Base-by-base conservation (phyloP, 1,284 basidiomycete species). In the Volvariella surrecta region DNA sequence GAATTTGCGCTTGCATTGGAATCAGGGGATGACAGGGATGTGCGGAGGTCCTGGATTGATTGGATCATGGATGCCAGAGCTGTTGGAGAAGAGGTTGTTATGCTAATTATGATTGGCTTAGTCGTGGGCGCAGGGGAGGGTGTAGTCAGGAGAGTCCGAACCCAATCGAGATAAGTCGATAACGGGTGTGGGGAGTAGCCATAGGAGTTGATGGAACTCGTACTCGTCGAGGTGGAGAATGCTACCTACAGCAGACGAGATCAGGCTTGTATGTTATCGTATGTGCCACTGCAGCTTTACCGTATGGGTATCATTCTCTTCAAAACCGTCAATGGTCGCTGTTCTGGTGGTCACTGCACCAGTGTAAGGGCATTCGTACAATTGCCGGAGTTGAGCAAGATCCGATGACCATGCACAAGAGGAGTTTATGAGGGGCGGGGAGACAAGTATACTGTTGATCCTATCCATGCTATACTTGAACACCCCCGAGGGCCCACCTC, bases 261-360 rank as follows among this genome's bases (percentile, higher is more conserved):
- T 4, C 21, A 48, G n/a, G 47, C 45, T 24, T 32, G 41, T 17
- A 19, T 28, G 16, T 19, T 35, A 18, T n/a, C n/a, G n/a, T n/a
- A n/a, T n/a, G n/a, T n/a, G n/a, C n/a, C n/a, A n/a, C n/a, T 30
- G 18, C 16, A 11, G 17, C 49, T 65, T 49, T 56, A 84, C 82
- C 40, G 71, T 75, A 56, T 89, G 76, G 1, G 62, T 62, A 4
- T 63, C 60, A 48, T 79, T 70, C 55, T 90, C 82, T 21, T 59
- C 50, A 54, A 81, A 90, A 1, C 87, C 87, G 11, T 67, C 58
- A 28, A 79, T 55, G 1, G 82, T 88, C 31, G 79, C 71, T 0
- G 88, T 89, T 22, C 88, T 73, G 4, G 82, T 89, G 4, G 81
- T 84, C 39, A 90, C 75, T 2, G 82, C 88, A 11, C 84, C 82